Evolutionary conservation across 164 flowering plant species (phyloP).

Genomic region (Nymphaea colorata): DNA sequence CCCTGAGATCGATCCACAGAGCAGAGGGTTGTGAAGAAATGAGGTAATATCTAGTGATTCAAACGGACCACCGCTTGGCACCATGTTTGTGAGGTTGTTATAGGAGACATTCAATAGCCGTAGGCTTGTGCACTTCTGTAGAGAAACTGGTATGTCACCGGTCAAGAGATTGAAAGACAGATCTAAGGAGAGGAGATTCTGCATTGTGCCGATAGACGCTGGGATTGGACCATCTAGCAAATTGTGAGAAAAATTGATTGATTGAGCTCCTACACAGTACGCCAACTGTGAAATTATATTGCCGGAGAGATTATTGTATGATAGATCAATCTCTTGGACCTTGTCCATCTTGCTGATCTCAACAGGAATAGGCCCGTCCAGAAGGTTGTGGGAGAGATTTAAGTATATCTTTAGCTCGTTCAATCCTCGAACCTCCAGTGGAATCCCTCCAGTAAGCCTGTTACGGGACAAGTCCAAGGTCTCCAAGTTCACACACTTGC

Average conservation of each 20-base stretch:
- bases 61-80: conserved; percentile 35
- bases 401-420: conserved; percentile 26
- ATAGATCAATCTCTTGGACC: conserved; percentile 39
- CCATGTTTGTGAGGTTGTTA: conserved; percentile 31
- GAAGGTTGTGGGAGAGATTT: conserved; percentile 43
- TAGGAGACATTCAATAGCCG: conserved; percentile 35
- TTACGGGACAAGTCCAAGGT: conserved; percentile 49
- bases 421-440: conserved; percentile 24
- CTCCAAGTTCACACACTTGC: conserved; percentile 24
- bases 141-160: conserved; percentile 31
- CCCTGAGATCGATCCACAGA: conserved; percentile 33
- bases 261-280: conserved; percentile 25
- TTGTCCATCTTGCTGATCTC: conserved; percentile 37
- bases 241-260: conserved; percentile 38
- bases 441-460: conserved; percentile 35
- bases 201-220: conserved; percentile 27
- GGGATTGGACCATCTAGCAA: conserved; percentile 36
- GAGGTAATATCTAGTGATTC: conserved; percentile 17
- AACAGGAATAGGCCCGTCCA: conserved; percentile 38
- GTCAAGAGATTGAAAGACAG: conserved; percentile 30
- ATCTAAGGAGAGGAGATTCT: conserved; percentile 33
- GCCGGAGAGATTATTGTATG: conserved; percentile 40
- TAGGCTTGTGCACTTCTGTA: conserved; percentile 22
- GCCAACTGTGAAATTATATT: conserved; percentile 26
- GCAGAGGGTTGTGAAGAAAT: conserved; percentile 27